Evolutionary conservation across 2,329 filamentous ascomycete species (phyloP).

Genomic region (Xylaria sp.): DNA sequence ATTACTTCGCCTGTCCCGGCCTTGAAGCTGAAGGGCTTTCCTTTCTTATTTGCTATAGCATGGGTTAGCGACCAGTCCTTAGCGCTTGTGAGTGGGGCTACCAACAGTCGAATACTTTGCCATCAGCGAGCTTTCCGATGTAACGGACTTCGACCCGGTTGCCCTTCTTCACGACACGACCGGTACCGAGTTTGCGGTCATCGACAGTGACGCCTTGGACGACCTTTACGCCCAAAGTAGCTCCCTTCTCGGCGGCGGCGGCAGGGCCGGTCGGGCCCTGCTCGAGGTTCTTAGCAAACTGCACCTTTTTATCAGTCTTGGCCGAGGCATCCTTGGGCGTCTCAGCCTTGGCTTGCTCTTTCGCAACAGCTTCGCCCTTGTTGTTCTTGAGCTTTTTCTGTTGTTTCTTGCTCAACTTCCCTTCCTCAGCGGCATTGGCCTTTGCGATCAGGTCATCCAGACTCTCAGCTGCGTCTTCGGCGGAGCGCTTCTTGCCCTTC

Average conservation of each 20-base stretch:
- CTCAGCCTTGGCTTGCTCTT: constrained; percentile 69
- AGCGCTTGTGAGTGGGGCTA: constrained; percentile 40
- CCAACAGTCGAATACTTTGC: constrained; percentile 94
- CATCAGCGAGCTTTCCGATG: constrained; percentile 95
- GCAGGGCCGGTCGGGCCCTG: constrained; percentile 87
- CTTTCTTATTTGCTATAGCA: constrained; percentile 90
- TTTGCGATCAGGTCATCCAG: constrained; percentile 90
- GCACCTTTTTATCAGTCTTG: constrained; percentile 90
- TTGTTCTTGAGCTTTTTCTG: constrained; percentile 99
- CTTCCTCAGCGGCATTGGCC: constrained; percentile 70
- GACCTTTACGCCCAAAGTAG: constrained; percentile 75
- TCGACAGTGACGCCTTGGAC: constrained; percentile 92
- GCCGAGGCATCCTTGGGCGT: constrained; percentile 57
- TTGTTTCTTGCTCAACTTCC: constrained; percentile 94
- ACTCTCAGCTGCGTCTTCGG: constrained; percentile 74
- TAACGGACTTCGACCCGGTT: constrained; percentile 94
- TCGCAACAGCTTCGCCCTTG: constrained; percentile 84
- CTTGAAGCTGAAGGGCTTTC: constrained; percentile 96
- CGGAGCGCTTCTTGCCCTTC: constrained; percentile 91
- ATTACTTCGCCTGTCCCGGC: constrained; percentile 95
- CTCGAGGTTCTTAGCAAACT: constrained; percentile 99
- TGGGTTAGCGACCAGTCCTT: constrained; percentile 19
- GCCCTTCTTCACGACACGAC: constrained; percentile 87
- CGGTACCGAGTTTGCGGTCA: constrained; percentile 91
- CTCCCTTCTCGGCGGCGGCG: constrained; percentile 60